phyloP scores from a whole-genome alignment of 768 basidiomycete genomes.

The Collybiopsis confluens region DNA sequence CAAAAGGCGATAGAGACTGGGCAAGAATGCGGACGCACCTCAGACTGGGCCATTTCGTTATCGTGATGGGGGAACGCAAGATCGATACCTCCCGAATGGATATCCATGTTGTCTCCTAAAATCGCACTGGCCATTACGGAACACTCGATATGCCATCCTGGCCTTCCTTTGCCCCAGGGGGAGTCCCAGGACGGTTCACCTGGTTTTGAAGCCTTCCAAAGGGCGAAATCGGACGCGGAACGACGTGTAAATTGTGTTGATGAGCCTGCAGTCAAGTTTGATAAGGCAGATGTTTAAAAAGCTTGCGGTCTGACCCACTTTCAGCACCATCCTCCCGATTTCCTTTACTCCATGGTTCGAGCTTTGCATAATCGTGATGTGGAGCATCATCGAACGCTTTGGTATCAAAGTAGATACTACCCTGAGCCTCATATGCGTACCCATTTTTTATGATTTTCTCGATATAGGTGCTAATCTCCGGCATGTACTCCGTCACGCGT shows the following conservation, averaged over 20 bases:
- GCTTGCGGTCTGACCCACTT: slow-evolving; percentile 42
- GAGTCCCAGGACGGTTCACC: slow-evolving; percentile 97
- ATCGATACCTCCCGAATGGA: slow-evolving; percentile 96
- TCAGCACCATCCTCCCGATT: slow-evolving; percentile 93
- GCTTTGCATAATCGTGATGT: slow-evolving; percentile 85
- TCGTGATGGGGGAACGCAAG: slow-evolving; percentile 99
- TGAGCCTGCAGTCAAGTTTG: slow-evolving; percentile 41
- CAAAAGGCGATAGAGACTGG: neutral
- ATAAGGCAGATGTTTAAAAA: neutral
- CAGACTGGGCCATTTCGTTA: slow-evolving; percentile 96
- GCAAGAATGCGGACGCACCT: slow-evolving; percentile 48
- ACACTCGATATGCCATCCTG: slow-evolving; percentile 99
- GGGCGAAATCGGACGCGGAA: slow-evolving; percentile 89
- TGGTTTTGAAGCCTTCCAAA: slow-evolving; percentile 96
- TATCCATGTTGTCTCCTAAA: slow-evolving; percentile 89
- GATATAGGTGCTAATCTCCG: slow-evolving; percentile 89
- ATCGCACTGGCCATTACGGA: slow-evolving; percentile 96
- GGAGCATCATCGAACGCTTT: slow-evolving; percentile 71
- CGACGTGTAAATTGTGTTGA: slow-evolving; percentile 53
- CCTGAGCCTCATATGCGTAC: slow-evolving; percentile 63
- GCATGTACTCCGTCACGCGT: slow-evolving; percentile 94
- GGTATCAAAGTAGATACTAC: slow-evolving; percentile 93
- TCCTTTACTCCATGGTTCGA: slow-evolving; percentile 95
- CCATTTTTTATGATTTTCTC: slow-evolving; percentile 83
- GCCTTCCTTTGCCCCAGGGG: slow-evolving; percentile 93